These are phyloP conservation scores for Talaromyces marneffei DNA, from an alignment of 2,329 filamentous ascomycete genomes.

Conservation along the genomic window DNA sequence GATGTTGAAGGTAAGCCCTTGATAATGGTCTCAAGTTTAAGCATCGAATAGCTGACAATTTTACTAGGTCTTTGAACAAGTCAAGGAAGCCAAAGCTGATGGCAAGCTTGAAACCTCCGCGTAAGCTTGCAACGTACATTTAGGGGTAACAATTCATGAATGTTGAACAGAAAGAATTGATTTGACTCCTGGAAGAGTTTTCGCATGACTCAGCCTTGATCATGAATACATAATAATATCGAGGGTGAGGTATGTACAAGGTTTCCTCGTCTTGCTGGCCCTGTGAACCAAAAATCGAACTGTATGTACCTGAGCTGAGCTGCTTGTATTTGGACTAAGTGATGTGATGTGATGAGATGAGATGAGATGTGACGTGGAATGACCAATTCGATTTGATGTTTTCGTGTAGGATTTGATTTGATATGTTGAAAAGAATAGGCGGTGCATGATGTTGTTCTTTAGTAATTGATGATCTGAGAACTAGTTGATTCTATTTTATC, in stretches of 20 bases:
- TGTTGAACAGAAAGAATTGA: neutral
- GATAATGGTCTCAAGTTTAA: neutral
- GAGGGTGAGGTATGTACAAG: constrained; percentile 10
- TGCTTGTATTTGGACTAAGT: constrained; percentile 13
- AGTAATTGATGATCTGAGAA: neutral
- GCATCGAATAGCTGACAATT: constrained; percentile 25
- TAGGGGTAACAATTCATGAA: neutral
- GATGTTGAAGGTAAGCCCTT: constrained; percentile 75
- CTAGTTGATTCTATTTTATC: too few relatives aligned
- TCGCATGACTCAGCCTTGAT: constrained; percentile 15
- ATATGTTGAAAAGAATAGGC: neutral
- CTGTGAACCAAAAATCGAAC: constrained; percentile 5
- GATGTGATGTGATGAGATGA: constrained; percentile 10
- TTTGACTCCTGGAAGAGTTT: constrained; percentile 3
- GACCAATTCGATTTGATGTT: neutral
- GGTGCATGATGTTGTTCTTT: neutral
- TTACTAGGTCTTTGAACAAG: constrained; percentile 80
- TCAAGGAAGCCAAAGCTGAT: constrained; percentile 71
- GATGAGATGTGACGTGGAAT: constrained; percentile 10
- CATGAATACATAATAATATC: constrained; percentile 11
- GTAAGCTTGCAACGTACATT: constrained; percentile 20
- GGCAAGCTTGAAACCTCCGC: constrained; percentile 54
- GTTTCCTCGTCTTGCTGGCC: constrained; percentile 10
- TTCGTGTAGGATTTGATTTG: constrained; percentile 3
- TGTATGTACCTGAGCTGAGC: constrained; percentile 10